These are phyloP conservation scores for Pyrenochaeta sp. DNA, from an alignment of 2,329 filamentous ascomycete species.

Conservation along the genomic window DNA sequence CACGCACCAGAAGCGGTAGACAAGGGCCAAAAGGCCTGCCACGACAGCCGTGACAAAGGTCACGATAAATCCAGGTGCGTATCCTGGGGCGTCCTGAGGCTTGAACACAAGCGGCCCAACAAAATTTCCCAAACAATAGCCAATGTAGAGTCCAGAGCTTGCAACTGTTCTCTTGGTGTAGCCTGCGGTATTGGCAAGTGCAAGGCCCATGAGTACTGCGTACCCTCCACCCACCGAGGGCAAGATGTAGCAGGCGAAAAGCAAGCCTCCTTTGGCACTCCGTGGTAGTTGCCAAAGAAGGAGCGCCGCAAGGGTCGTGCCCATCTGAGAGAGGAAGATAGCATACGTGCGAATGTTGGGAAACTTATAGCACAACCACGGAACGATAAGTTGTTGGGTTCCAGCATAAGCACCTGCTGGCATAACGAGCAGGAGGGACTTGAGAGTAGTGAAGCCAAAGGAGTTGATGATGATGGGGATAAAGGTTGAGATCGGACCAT, in stretches of 20 bases:
- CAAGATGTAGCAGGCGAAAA: conserved; percentile 59
- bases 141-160: conserved; percentile 57
- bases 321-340: conserved; percentile 26
- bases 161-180: conserved; percentile 57
- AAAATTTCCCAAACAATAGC: conserved; percentile 53
- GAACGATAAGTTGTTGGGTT: conserved; percentile 23
- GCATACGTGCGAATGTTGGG: conserved; percentile 32
- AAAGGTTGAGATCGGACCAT: conserved; percentile 28
- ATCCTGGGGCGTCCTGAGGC: conserved; percentile 22
- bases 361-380: conserved; percentile 29
- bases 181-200: conserved; percentile 58
- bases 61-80: conserved; percentile 52
- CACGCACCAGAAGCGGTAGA: conserved; percentile 56
- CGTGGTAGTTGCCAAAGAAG: conserved; percentile 34
- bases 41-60: conserved; percentile 46
- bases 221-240: conserved; percentile 56
- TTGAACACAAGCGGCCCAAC: conserved; percentile 42
- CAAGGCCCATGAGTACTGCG: conserved; percentile 57
- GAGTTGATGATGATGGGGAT: conserved; percentile 29
- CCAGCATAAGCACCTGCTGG: conserved; percentile 28
- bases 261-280: conserved; percentile 49
- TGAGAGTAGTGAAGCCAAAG: conserved; percentile 26
- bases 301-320: conserved; percentile 51
- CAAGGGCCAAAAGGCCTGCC: conserved; percentile 47
- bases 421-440: conserved; percentile 25